A percentile compares a stretch with the other conserved stretches of the same genome.
phyloP scores from a whole-genome alignment of 805 yeast species.

The Yamadazyma laniorum region DNA sequence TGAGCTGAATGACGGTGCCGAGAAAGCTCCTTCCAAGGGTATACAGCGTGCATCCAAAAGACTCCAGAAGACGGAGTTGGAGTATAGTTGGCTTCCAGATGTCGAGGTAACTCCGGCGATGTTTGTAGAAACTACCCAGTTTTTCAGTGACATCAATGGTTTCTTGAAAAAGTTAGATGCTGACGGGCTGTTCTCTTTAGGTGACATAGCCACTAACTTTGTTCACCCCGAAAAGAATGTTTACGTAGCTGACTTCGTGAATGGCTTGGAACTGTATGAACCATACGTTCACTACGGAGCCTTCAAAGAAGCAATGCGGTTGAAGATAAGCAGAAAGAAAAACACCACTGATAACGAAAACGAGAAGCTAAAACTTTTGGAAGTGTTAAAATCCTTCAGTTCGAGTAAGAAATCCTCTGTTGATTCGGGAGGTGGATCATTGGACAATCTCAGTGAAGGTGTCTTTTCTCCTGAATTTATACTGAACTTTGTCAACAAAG shows the following conservation, averaged over 20 bases:
- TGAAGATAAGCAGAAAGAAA: background rate
- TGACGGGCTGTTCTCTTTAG: background rate
- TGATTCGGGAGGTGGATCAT: background rate
- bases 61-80: conserved; percentile 13
- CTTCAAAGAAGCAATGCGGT: conserved; percentile 2
- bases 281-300: background rate
- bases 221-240: background rate
- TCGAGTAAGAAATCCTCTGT: background rate
- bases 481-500: background rate
- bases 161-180: background rate
- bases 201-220: conserved; percentile 6
- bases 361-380: conserved; percentile 30
- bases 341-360: conserved; percentile 1
- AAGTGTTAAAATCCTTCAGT: conserved; percentile 26
- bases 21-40: conserved; percentile 2
- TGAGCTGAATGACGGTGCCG: background rate
- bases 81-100: conserved; percentile 7
- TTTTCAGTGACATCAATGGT: conserved; percentile 7
- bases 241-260: conserved; percentile 7
- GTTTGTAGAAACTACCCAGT: conserved; percentile 12
- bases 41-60: conserved; percentile 16
- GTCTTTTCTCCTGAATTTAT: background rate
- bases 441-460: background rate
- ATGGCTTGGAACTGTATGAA: conserved; percentile 6
- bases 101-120: conserved; percentile 7